Conservation (phyloP, 768 basidiomycete genomes). For the Pleurotus platypus region DNA sequence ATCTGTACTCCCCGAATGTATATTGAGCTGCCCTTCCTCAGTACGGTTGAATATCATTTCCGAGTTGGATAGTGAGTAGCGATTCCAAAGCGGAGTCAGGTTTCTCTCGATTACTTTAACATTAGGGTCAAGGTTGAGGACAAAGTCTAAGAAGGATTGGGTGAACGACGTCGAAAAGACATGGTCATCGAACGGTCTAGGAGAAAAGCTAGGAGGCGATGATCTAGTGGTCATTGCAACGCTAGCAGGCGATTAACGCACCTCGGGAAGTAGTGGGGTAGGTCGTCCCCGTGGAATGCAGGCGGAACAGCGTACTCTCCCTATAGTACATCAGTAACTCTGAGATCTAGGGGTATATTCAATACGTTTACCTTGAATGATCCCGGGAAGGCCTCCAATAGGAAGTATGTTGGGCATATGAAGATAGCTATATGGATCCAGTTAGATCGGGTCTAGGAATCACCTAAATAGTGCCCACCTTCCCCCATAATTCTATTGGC, state of each 20-base stretch:
- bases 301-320: constrained; percentile 42
- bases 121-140: constrained; percentile 25
- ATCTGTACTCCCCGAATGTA: neutral
- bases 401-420: constrained; percentile 39
- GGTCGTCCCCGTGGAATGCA: constrained; percentile 33
- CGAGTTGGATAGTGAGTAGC: constrained; percentile 19
- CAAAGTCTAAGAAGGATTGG: constrained; percentile 35
- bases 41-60: constrained; percentile 46
- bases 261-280: constrained; percentile 38
- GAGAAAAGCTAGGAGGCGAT: constrained; percentile 3
- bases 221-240: neutral
- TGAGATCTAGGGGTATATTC: neutral
- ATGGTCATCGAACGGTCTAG: constrained; percentile 29
- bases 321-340: constrained; percentile 15
- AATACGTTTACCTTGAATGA: constrained; percentile 27
- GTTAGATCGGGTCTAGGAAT: neutral
- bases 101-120: constrained; percentile 24
- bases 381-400: constrained; percentile 27
- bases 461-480: constrained; percentile 19
- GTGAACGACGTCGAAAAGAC: constrained; percentile 33
- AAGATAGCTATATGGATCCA: constrained; percentile 29
- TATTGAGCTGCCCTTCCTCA: neutral
- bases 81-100: constrained; percentile 33
- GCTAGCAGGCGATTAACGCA: constrained; percentile 17
- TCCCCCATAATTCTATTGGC: constrained; percentile 34